Evolutionary conservation across 768 basidiomycete species (phyloP), one percentile per base, ranked within the genome.

Genomic region (Boletus subparvulus): DNA sequence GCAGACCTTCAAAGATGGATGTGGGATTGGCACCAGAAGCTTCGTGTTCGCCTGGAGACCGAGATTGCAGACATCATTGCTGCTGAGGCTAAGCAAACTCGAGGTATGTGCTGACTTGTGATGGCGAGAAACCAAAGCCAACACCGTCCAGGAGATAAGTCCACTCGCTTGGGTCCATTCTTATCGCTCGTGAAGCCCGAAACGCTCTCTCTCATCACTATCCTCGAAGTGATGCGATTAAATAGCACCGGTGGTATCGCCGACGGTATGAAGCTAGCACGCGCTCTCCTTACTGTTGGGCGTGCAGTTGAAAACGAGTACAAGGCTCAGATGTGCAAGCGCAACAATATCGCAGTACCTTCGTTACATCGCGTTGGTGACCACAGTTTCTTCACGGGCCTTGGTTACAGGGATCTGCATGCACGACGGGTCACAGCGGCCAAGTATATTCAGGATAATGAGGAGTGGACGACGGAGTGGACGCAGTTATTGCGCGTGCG

Each of bases 221-320:
- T 98, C 63, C 79, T 94, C 37, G 94, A 97, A 69, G 70, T 93
- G 41, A 89, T 98, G 87, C 83, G 90, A 6, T 70, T 94, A 12
- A 83, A 87, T 33, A 87, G 90, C 7, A 77, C 82, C 1, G 89
- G 91, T 7, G 90, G 91, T 13, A 78, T 94, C n/a, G 64, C 77
- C 0, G 83, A 87, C 40, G 95, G 94, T 5, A 92, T 96, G 87
- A 96, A 97, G 73, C 88, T 92, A 0, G 82, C 94, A 1, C 80
- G 92, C 0, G 92, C 90, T 0, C 77, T 97, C 56, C 75, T 97
- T 21, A 72, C 80, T 0, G 81, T 98, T 21, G 96, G 95, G 0
- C 85, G 81, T 56, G 90, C 89, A 0, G 83, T 98, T 36, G 96
- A 98, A 75, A 80, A 84, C 48, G 95, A 98, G 76, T 90, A 94